Conservation (phyloP, 495 filamentous ascomycete genomes). For the Podospora fimiseda region DNA sequence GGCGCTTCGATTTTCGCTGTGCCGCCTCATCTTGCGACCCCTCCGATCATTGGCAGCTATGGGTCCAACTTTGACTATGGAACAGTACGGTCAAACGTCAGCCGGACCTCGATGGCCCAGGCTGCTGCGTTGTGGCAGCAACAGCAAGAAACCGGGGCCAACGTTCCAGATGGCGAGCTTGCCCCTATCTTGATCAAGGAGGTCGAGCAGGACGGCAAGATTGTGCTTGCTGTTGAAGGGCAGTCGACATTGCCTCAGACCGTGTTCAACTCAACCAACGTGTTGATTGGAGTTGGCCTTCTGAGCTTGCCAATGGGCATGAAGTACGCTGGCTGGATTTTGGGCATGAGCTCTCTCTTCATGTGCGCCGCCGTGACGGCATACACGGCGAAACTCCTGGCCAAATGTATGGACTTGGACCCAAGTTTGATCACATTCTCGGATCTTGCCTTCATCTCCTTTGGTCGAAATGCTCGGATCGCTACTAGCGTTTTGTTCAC, state of each 20-base stretch:
- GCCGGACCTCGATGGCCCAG: conserved; percentile 61
- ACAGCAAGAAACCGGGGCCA: conserved; percentile 50
- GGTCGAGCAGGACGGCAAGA: conserved; percentile 81
- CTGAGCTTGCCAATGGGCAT: conserved; percentile 84
- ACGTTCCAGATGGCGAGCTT: conserved; percentile 54
- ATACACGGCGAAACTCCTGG: conserved; percentile 81
- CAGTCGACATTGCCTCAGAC: conserved; percentile 94
- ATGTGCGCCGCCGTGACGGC: conserved; percentile 68
- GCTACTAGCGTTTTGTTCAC: conserved; percentile 80
- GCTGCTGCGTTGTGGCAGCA: conserved; percentile 66
- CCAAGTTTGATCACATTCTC: conserved; percentile 73
- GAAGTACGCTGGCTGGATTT: conserved; percentile 85
- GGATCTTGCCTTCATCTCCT: conserved; percentile 87
- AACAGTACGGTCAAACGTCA: conserved; percentile 61
- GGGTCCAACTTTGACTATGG: conserved; percentile 63
- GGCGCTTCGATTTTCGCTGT: conserved; percentile 51
- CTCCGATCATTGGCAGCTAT: conserved; percentile 59
- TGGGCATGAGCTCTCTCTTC: conserved; percentile 69
- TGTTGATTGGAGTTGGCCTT: conserved; percentile 85
- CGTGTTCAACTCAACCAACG: conserved; percentile 93
- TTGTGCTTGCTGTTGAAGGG: conserved; percentile 75
- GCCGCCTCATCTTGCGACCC: conserved; percentile 57
- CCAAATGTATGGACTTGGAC: conserved; percentile 85
- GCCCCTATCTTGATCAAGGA: conserved; percentile 79
- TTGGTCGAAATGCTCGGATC: conserved; percentile 74